phyloP scores from a whole-genome alignment of 441 rosid genomes.

The Mallotus japonicus region DNA sequence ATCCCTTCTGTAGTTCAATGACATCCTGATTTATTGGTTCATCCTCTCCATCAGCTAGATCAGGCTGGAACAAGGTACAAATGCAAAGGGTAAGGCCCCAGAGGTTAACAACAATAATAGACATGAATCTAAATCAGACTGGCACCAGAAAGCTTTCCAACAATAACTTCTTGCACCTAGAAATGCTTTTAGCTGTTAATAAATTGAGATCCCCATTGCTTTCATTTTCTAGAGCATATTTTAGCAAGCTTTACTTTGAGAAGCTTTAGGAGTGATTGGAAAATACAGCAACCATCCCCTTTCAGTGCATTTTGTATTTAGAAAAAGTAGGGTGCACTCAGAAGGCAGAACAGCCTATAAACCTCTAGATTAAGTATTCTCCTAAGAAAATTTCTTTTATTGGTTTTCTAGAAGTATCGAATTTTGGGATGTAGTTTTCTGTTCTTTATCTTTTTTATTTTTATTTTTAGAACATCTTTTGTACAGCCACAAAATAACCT shows the following conservation, averaged over 20 bases:
- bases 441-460: neutral
- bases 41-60: constrained; percentile 59
- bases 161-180: neutral
- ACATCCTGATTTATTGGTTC: constrained; percentile 45
- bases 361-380: constrained; percentile 3
- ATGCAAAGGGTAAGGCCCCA: neutral
- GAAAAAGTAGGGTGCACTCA: neutral
- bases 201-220: neutral
- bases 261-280: neutral
- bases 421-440: neutral
- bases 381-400: neutral
- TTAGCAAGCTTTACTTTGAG: neutral
- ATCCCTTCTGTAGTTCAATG: constrained; percentile 40
- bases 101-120: neutral
- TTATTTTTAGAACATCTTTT: neutral
- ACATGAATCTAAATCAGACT: neutral
- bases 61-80: constrained; percentile 49
- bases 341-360: neutral
- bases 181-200: neutral
- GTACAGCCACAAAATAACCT: neutral
- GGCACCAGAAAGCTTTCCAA: neutral
- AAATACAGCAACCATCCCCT: neutral
- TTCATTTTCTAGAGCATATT: neutral
- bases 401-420: neutral
- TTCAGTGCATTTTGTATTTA: neutral